Evolutionary conservation across 805 yeast species (phyloP).

Genomic region (Starmerella vaccinii): DNA sequence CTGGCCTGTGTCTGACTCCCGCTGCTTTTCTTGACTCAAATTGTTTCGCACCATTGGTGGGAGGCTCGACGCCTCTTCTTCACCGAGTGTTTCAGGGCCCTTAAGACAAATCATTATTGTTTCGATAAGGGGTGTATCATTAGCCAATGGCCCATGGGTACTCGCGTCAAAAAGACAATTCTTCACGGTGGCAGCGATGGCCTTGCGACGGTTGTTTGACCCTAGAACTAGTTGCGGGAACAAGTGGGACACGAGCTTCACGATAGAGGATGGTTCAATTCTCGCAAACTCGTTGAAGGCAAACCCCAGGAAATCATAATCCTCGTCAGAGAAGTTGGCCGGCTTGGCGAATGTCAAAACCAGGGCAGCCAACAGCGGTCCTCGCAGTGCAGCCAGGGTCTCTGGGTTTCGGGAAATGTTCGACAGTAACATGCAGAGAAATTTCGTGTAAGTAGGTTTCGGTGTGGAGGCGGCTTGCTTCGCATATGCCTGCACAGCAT

Average conservation of each 20-base stretch:
- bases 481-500: constrained; percentile 39
- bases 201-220: constrained; percentile 72
- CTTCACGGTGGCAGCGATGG: constrained; percentile 85
- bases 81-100: constrained; percentile 62
- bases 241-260: constrained; percentile 67
- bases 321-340: constrained; percentile 39
- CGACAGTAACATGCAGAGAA: constrained; percentile 63
- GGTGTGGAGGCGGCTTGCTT: constrained; percentile 52
- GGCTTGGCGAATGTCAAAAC: constrained; percentile 61
- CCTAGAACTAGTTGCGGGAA: constrained; percentile 74
- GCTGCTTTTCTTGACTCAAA: constrained; percentile 58
- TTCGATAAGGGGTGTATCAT: constrained; percentile 61
- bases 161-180: constrained; percentile 75
- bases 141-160: constrained; percentile 51
- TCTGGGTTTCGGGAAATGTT: constrained; percentile 73
- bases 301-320: constrained; percentile 72
- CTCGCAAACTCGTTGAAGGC: constrained; percentile 87
- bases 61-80: constrained; percentile 74
- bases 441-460: constrained; percentile 9
- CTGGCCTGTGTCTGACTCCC: constrained; percentile 63
- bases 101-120: constrained; percentile 71
- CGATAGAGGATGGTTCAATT: constrained; percentile 32
- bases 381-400: constrained; percentile 42
- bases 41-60: constrained; percentile 76
- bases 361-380: constrained; percentile 49